Base-by-base conservation (phyloP, 148 eudicot species). In the Rhododendron griersonianum region DNA sequence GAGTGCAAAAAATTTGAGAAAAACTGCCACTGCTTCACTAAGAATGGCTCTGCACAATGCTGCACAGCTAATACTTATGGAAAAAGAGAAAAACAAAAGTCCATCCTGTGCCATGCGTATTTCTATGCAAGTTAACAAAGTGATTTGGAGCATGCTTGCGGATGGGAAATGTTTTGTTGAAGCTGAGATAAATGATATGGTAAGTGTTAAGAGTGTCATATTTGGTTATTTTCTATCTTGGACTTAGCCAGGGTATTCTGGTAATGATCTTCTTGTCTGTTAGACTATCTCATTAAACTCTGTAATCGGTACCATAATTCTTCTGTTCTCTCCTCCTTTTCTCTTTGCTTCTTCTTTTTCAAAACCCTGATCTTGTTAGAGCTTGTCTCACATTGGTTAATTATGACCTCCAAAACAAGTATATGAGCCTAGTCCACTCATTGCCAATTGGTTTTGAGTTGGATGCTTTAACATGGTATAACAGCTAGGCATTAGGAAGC, bases 91-190 rank as follows among this genome's bases (percentile, higher is more conserved):
- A 88, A 96, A 95, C 84, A 96, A 96, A 91, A 92, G 98, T 87
- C 98, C 98, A 44, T 96, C 99, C 33, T 96, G 89, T 94, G 99
- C 99, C 57, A 96, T 96, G 99, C 98, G 98, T 81, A 93, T 96
- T 61, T 96, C 96, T 78, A 78, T 96, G 91, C 94, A 94, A 90
- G 93, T 96, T 74, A 92, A 93, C 87, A 96, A 95, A 89, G 97
- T 96, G 74, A 98, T 93, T 79, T 96, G 99, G 99, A 91, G 96
- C 89, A 96, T 96, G 99, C 95, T 95, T 89, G 95, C 93, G 28
- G 99, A 96, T 91, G 99, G 99, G 59, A 96, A 95, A 91, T 92
- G 96, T 50, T 95, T 95, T 91, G 98, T 98, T 81, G 99, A 95
- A 90, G 98, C 96, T 78, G 99, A 96, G 92, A 95, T 96, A 87